Evolutionary conservation across 148 eudicot genomes (phyloP), one percentile per base, ranked within the genome.

Genomic region (Pouteria glomerata): DNA sequence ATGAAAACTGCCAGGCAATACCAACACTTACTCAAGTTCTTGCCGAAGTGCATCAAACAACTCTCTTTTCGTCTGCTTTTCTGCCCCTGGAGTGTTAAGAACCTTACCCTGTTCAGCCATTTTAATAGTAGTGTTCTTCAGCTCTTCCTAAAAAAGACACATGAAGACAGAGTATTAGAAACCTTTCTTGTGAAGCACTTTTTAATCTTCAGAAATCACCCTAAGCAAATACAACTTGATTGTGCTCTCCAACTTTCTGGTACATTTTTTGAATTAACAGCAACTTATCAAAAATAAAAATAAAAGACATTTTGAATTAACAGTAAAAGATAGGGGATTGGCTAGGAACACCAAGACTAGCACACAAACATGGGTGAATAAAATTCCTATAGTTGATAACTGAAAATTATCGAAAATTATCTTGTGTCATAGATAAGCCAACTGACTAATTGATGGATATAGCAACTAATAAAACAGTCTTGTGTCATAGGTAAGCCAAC

Each of bases 21-120:
- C n/a, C 8, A 30, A 68, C 29, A 80, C 97, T 82, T 85, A 95
- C 98, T 95, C 98, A 62, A 95, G 97, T 74, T 91, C 98, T 74
- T 91, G 97, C 42, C 98, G 86, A 63, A 95, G 92, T 57, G 98
- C 90, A 84, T 95, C 97, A 77, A 95, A 95, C 47, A 95, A 88
- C 81, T 95, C 98, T 58, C 98, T 83, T 84, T 95, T 95, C 16
- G 98, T 91, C 83, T 95, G 98, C 74, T 95, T 95, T 75, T 95
- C 98, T 62, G 97, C 97, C 53, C 98, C 98, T 21, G 98, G 88
- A 57, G 95, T 94, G 72, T 91, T 94, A 48, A 94, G 96, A 73
- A 94, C 98, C 81, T 86, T 94, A 75, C 98, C 91, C 74, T 91
- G 96, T 81, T 94, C 98, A 72, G 89, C 97, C 98, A 94, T 94